Conservation (phyloP, 2,329 filamentous ascomycete genomes). For the Chaetomiaceae sp. region DNA sequence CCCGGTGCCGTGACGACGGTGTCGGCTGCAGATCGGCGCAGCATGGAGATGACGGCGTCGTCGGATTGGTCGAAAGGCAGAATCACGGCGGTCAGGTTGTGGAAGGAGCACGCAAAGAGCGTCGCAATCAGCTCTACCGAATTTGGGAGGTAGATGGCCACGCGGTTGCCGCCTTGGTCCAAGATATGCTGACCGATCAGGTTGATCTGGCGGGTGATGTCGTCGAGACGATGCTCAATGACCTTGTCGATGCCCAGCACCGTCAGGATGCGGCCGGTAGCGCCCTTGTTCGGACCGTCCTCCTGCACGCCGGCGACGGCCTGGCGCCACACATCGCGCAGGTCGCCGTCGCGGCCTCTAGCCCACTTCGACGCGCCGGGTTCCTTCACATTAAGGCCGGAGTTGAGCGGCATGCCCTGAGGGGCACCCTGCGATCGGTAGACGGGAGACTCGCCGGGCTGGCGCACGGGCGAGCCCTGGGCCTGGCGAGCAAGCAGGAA, state of each 20-base stretch:
- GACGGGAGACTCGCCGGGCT: conserved; percentile 76
- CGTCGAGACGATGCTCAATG: conserved; percentile 64
- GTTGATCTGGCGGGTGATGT: conserved; percentile 80
- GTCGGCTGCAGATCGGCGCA: conserved; percentile 69
- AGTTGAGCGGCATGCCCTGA: conserved; percentile 73
- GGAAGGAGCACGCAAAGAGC: conserved; percentile 85
- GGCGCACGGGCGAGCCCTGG: conserved; percentile 68
- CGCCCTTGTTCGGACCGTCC: conserved; percentile 51
- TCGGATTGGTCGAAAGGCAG: conserved; percentile 75
- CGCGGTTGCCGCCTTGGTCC: conserved; percentile 64
- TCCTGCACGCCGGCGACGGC: conserved; percentile 60
- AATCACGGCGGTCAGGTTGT: conserved; percentile 76
- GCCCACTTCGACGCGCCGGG: conserved; percentile 75
- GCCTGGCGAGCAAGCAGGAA: conserved; percentile 84
- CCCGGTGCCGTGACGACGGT: conserved; percentile 79
- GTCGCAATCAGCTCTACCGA: conserved; percentile 79
- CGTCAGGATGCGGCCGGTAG: conserved; percentile 68
- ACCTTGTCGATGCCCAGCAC: conserved; percentile 71
- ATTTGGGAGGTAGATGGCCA: conserved; percentile 89
- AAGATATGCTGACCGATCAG: conserved; percentile 73
- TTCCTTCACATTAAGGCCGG: conserved; percentile 76
- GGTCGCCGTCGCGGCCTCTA: conserved; percentile 75
- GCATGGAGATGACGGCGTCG: conserved; percentile 62
- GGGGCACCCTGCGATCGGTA: conserved; percentile 81
- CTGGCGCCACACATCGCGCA: conserved; percentile 84